Conservation (phyloP, 2,329 filamentous ascomycete genomes). For the Cercospora canescens region DNA sequence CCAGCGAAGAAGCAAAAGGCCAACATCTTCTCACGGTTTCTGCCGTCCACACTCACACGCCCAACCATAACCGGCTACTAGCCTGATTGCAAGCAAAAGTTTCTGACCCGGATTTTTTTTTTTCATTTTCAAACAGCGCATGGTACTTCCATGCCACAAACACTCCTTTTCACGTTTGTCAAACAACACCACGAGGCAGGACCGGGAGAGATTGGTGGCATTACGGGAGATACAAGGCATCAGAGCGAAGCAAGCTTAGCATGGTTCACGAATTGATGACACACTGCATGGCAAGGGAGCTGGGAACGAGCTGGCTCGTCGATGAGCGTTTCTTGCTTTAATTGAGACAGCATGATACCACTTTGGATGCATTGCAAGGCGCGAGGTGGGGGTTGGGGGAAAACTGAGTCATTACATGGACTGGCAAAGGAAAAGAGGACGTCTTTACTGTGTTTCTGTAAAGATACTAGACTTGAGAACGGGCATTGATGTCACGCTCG, state of each 20-base stretch:
- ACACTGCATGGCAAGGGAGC: conserved; percentile 6
- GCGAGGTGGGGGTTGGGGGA: not conserved
- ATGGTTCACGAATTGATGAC: conserved; percentile 7
- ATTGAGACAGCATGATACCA: conserved; percentile 17
- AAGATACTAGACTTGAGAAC: not conserved
- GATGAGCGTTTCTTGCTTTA: conserved; percentile 4
- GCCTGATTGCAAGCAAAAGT: not conserved
- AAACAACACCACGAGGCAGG: not conserved
- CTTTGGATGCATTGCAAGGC: conserved; percentile 14
- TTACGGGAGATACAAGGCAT: not conserved
- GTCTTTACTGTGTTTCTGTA: not conserved
- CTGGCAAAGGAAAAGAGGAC: not conserved
- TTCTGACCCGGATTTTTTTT: not conserved
- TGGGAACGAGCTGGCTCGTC: conserved; percentile 17
- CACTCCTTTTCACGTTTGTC: conserved; percentile 1
- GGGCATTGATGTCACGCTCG: not conserved
- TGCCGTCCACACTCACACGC: conserved; percentile 33
- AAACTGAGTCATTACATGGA: not conserved
- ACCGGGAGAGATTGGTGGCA: not conserved
- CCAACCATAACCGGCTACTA: conserved; percentile 25
- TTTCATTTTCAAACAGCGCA: not conserved
- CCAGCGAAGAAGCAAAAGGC: conserved; percentile 39
- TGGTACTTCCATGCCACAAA: not conserved
- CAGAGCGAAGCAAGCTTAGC: not conserved
- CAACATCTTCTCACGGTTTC: conserved; percentile 41